These are phyloP conservation scores for Smallanthus sonchifolius DNA, from an alignment of 129 eudicot genomes.

Conservation along the genomic window DNA sequence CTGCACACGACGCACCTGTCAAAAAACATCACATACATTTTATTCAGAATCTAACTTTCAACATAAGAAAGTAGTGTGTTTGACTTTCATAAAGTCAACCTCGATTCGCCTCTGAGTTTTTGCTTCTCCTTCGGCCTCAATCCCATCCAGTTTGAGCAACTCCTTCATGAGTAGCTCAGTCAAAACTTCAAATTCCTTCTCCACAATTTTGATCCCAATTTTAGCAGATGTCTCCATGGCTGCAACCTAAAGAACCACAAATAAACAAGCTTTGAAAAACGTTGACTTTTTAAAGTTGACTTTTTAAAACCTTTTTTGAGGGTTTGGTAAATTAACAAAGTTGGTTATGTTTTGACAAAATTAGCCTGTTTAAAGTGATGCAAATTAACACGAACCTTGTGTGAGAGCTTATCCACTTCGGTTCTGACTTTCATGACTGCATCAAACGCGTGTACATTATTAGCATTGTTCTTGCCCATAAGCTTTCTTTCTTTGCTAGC, in stretches of 20 bases:
- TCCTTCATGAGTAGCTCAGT: conserved; percentile 63
- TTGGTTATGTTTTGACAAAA: no score
- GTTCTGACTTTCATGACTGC: conserved; percentile 40
- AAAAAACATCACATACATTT: not conserved
- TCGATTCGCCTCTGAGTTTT: conserved; percentile 45
- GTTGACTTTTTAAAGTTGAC: not conserved
- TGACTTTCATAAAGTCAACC: conserved; percentile 34
- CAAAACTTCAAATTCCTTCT: conserved; percentile 41
- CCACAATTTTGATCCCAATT: conserved; percentile 35
- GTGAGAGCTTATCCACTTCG: conserved; percentile 54
- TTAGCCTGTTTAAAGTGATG: not conserved
- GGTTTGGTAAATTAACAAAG: not conserved
- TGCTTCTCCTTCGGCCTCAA: conserved; percentile 63
- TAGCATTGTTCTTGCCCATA: conserved; percentile 27
- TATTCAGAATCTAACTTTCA: not conserved
- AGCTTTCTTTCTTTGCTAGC: conserved; percentile 59
- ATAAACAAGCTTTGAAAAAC: not conserved
- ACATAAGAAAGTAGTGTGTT: conserved; percentile 3
- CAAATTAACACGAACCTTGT: conserved; percentile 33
- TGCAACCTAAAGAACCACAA: conserved; percentile 36
- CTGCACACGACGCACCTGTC: conserved; percentile 57
- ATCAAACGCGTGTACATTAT: conserved; percentile 24
- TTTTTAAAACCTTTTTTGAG: not conserved
- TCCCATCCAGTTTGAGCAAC: conserved; percentile 50
- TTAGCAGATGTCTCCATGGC: conserved; percentile 32